Evolutionary conservation across 345 rosid genomes (phyloP).

Genomic region (Streptanthus diversifolius): DNA sequence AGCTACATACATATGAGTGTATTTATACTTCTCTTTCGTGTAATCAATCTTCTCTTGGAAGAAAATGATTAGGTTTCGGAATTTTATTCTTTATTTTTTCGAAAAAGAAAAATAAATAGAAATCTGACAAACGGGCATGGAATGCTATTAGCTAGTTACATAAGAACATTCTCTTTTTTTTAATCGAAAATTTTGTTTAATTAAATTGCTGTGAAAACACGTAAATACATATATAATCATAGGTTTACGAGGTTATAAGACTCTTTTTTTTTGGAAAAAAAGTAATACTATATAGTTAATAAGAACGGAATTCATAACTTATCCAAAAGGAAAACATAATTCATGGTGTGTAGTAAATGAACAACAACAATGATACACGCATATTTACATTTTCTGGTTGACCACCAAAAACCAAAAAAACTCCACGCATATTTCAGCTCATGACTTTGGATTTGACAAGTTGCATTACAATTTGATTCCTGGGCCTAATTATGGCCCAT

Average conservation of each 20-base stretch:
- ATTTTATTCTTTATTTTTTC: neutral
- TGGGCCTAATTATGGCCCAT: neutral
- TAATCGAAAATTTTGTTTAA: neutral
- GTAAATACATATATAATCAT: neutral
- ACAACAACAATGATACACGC: too few relatives aligned
- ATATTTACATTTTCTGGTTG: too few relatives aligned
- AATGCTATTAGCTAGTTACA: neutral
- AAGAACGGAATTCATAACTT: too few relatives aligned
- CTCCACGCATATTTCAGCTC: neutral
- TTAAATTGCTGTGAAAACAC: neutral
- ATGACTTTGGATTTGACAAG: neutral
- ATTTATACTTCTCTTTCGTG: neutral
- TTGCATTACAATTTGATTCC: neutral
- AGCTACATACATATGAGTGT: neutral
- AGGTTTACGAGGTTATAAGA: too few relatives aligned
- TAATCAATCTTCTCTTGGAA: neutral
- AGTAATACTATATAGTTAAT: too few relatives aligned
- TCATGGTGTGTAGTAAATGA: too few relatives aligned
- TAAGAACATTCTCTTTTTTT: neutral
- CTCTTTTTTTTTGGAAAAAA: too few relatives aligned
- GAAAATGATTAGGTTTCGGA: neutral
- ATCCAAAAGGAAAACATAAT: too few relatives aligned
- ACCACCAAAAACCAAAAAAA: too few relatives aligned
- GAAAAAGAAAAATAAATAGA: neutral
- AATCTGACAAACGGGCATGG: neutral